Percentiles rank a stretch among this genome's conserved stretches.
These are phyloP conservation scores for Neckera pumila DNA, from an alignment of 225 moss, liverwort and hornwort genomes.

Conservation along the genomic window DNA sequence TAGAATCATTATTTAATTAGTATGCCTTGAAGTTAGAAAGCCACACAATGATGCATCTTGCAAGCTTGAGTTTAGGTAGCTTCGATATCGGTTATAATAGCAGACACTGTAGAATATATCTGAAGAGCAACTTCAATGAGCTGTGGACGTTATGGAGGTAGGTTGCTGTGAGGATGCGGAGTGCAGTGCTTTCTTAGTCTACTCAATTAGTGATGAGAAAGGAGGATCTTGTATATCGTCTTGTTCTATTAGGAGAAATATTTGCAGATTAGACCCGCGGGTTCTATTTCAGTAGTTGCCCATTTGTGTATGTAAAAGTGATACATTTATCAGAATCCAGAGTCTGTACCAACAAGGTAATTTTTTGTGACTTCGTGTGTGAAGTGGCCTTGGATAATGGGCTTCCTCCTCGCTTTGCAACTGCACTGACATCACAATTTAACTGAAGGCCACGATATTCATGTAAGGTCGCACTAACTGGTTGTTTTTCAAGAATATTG, in stretches of 20 bases:
- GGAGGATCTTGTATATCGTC: neutral
- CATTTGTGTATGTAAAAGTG: neutral
- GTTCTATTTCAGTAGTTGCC: neutral
- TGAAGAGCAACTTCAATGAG: neutral
- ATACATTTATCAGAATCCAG: neutral
- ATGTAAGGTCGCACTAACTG: neutral
- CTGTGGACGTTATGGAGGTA: neutral
- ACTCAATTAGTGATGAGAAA: neutral
- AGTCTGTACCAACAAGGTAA: neutral
- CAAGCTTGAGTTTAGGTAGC: neutral
- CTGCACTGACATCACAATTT: neutral
- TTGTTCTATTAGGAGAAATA: neutral
- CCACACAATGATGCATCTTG: conserved; percentile 15
- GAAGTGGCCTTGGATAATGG: neutral
- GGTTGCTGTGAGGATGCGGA: neutral
- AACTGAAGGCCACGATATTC: neutral
- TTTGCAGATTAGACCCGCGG: neutral
- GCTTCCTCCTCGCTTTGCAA: neutral
- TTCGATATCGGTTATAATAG: neutral
- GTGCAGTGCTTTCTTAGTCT: neutral
- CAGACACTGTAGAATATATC: neutral
- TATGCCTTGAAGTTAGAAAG: neutral
- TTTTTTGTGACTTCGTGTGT: neutral
- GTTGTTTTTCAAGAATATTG: neutral
- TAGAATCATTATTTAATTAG: neutral